phyloP scores from a whole-genome alignment of 208 protist species.

The Phytomonas serpens region DNA sequence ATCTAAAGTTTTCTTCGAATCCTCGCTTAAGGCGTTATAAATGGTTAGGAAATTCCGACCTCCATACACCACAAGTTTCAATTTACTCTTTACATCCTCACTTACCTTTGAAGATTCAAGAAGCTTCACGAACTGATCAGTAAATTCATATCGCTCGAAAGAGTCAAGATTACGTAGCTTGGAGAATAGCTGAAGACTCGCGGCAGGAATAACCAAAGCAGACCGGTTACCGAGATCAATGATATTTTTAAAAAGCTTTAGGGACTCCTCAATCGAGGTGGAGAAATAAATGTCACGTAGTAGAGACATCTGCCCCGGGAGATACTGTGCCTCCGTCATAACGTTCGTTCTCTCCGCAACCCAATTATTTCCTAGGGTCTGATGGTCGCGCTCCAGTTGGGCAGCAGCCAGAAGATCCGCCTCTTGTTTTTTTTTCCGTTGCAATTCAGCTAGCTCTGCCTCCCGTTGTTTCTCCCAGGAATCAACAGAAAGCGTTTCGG shows the following conservation, averaged over 20 bases:
- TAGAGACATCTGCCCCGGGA: constrained; percentile 13
- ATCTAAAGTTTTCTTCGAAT: constrained; percentile 19
- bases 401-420: constrained; percentile 21
- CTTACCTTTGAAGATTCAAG: constrained; percentile 20
- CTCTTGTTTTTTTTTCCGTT: constrained; percentile 56
- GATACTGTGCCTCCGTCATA: constrained; percentile 12
- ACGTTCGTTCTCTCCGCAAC: constrained; percentile 12
- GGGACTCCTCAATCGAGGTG: constrained; percentile 8
- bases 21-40: constrained; percentile 19
- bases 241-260: constrained; percentile 19
- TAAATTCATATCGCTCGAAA: constrained; percentile 12
- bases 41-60: constrained; percentile 20
- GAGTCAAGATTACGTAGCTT: constrained; percentile 11
- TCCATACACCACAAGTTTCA: constrained; percentile 17
- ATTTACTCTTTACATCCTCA: constrained; percentile 17
- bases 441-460: constrained; percentile 59
- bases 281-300: constrained; percentile 22
- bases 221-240: constrained; percentile 14
- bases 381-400: constrained; percentile 43
- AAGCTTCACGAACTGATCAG: constrained; percentile 13
- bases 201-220: constrained; percentile 16
- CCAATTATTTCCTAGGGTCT: constrained; percentile 62
- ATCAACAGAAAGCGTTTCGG: constrained; percentile 49
- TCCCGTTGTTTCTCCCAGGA: constrained; percentile 81
- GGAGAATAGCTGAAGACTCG: constrained; percentile 14